These are phyloP conservation scores for Thelonectria olida DNA, from an alignment of 2,329 filamentous ascomycete genomes.

Conservation along the genomic window DNA sequence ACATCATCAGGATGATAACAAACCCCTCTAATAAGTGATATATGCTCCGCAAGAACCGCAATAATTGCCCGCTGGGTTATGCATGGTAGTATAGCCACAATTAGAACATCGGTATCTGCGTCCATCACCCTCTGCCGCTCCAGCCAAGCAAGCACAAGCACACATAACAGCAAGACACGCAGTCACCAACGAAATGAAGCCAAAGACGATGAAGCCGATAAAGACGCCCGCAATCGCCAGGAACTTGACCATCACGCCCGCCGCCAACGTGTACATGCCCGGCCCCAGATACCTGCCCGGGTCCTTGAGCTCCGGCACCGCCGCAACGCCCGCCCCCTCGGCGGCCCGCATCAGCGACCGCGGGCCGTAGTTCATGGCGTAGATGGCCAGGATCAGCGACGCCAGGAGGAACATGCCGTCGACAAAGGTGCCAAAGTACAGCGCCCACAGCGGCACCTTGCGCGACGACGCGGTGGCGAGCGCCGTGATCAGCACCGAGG, in stretches of 20 bases:
- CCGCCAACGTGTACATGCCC: slow-evolving; percentile 26
- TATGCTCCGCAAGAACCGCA: neutral
- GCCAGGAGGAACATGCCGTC: slow-evolving; percentile 22
- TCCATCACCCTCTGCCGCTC: neutral
- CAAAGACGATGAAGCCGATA: slow-evolving; percentile 23
- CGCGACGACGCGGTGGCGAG: slow-evolving; percentile 14
- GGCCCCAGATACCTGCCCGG: slow-evolving; percentile 14
- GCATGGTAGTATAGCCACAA: slow-evolving; percentile 12
- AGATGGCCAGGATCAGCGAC: slow-evolving; percentile 15
- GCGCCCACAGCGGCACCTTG: slow-evolving; percentile 15
- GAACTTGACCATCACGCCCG: slow-evolving; percentile 28
- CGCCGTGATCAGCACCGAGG: slow-evolving; percentile 8
- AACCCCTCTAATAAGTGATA: neutral
- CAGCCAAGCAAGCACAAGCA: slow-evolving; percentile 26
- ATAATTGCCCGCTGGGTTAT: neutral
- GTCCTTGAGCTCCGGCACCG: neutral
- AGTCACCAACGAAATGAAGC: slow-evolving; percentile 17
- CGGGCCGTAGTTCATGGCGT: slow-evolving; percentile 24
- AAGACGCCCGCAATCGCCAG: slow-evolving; percentile 27
- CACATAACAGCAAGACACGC: slow-evolving; percentile 22
- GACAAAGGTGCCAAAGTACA: slow-evolving; percentile 24
- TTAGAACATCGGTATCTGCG: slow-evolving; percentile 4
- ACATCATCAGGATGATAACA: neutral
- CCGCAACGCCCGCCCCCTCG: neutral
- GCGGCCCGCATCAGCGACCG: slow-evolving; percentile 15